phyloP scores from a whole-genome alignment of 2,329 filamentous ascomycete genomes.

The Trichoderma koningiopsis region DNA sequence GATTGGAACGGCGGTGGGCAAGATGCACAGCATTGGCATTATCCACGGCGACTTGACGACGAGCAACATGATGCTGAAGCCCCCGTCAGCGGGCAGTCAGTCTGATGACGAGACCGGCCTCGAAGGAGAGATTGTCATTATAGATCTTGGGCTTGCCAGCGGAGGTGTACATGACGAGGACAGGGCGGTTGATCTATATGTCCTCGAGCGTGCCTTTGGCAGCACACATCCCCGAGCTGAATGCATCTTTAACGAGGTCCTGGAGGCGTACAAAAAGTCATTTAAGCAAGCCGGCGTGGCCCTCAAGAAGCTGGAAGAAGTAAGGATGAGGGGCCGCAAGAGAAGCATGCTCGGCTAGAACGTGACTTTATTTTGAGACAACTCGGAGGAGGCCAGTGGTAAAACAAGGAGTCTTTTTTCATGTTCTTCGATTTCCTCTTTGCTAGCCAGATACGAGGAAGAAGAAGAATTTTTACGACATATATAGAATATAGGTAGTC shows the following conservation, averaged over 20 bases:
- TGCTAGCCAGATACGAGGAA: not conserved
- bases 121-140: conserved; percentile 80
- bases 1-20: conserved; percentile 72
- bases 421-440: not conserved
- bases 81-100: conserved; percentile 28
- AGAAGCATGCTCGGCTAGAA: conserved; percentile 87
- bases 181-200: conserved; percentile 92
- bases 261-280: conserved; percentile 71
- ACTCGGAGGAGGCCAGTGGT: not conserved
- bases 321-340: conserved; percentile 91
- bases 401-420: not conserved
- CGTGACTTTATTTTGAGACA: not conserved
- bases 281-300: conserved; percentile 76
- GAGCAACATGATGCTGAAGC: conserved; percentile 86
- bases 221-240: conserved; percentile 92
- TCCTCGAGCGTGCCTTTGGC: conserved; percentile 89
- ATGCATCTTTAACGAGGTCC: conserved; percentile 70
- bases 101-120: conserved; percentile 39
- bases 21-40: conserved; percentile 79
- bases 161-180: conserved; percentile 86
- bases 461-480: conserved; percentile 1
- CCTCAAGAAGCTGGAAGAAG: conserved; percentile 83
- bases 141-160: conserved; percentile 90
- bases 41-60: conserved; percentile 96
- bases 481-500: not conserved